These are phyloP conservation scores for Globisporangium perplexum DNA, from an alignment of 352 stramenopile genomes.

Conservation along the genomic window DNA sequence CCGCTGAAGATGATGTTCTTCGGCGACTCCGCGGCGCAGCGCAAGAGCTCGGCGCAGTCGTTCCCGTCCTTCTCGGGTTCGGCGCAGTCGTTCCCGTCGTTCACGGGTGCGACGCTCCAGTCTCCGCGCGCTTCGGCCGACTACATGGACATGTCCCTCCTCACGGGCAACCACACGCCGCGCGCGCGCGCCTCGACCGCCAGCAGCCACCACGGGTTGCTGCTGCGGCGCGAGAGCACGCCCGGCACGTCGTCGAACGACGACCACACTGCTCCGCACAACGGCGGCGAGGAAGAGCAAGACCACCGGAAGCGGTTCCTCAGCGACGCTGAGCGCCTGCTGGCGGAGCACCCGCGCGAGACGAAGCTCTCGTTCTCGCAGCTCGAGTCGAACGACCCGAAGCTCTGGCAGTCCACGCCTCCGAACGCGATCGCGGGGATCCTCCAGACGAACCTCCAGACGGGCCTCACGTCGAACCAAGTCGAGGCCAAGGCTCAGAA, in stretches of 20 bases:
- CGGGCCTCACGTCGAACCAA: conserved; percentile 36
- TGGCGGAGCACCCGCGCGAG: conserved; percentile 43
- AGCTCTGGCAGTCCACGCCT: conserved; percentile 19
- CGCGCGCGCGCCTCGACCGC: conserved; percentile 4
- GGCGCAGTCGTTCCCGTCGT: background rate
- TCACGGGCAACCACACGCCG: conserved; percentile 1
- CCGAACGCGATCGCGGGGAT: conserved; percentile 40
- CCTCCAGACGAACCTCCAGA: conserved; percentile 44
- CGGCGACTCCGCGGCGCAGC: conserved; percentile 7
- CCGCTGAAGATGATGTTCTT: conserved; percentile 10
- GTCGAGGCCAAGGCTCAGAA: conserved; percentile 33
- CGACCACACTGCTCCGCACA: background rate
- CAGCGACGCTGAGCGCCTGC: conserved; percentile 48
- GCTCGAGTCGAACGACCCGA: conserved; percentile 45
- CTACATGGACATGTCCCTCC: conserved; percentile 12
- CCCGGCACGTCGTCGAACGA: conserved; percentile 12
- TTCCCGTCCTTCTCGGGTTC: background rate
- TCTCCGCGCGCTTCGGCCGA: conserved; percentile 10
- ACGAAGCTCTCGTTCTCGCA: conserved; percentile 45
- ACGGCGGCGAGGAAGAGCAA: conserved; percentile 1
- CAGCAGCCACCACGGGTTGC: conserved; percentile 9
- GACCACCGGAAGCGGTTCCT: conserved; percentile 56
- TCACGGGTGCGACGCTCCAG: conserved; percentile 5
- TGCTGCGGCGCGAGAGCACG: conserved; percentile 7
- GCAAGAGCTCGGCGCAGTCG: conserved; percentile 6